phyloP scores from a whole-genome alignment of 2,329 filamentous ascomycete species.

The Sarocladium oryzae region DNA sequence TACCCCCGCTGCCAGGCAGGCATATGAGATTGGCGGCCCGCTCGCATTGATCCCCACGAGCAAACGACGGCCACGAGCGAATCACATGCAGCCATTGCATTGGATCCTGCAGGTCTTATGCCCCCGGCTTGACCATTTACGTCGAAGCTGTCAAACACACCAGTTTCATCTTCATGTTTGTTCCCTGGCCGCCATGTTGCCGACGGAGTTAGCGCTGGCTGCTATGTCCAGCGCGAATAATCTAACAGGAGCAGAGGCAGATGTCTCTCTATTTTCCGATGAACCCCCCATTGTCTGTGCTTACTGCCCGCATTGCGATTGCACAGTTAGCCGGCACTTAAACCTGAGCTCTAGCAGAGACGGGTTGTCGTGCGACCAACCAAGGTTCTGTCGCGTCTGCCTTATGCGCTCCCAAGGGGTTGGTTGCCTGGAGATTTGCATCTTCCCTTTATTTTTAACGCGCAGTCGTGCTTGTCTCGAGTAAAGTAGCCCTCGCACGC shows the following conservation, averaged over 20 bases:
- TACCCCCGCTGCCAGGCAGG: conserved; percentile 2
- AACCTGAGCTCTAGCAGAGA: too few species aligned
- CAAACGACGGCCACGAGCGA: conserved; percentile 7
- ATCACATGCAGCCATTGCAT: not conserved
- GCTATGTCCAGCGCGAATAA: not conserved
- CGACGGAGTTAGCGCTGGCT: conserved; percentile 1
- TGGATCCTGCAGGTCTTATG: not conserved
- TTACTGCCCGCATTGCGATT: not conserved
- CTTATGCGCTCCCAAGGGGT: not conserved
- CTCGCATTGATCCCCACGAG: conserved; percentile 8
- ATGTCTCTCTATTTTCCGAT: not conserved
- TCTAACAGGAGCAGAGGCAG: not conserved
- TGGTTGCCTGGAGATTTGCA: not conserved
- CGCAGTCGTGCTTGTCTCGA: not conserved
- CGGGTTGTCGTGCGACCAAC: not conserved
- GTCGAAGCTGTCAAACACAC: conserved; percentile 4
- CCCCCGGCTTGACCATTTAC: not conserved
- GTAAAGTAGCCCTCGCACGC: not conserved
- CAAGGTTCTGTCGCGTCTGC: not conserved
- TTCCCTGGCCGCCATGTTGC: too few species aligned
- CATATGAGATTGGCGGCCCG: conserved; percentile 9
- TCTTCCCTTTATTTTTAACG: not conserved
- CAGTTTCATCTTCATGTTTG: conserved; percentile 5
- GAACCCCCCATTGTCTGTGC: not conserved
- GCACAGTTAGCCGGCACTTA: too few species aligned